A percentile compares a stretch with the other conserved stretches of the same genome.
phyloP scores from a whole-genome alignment of 306 rosid genomes.

The Cicer pinnatifidum region DNA sequence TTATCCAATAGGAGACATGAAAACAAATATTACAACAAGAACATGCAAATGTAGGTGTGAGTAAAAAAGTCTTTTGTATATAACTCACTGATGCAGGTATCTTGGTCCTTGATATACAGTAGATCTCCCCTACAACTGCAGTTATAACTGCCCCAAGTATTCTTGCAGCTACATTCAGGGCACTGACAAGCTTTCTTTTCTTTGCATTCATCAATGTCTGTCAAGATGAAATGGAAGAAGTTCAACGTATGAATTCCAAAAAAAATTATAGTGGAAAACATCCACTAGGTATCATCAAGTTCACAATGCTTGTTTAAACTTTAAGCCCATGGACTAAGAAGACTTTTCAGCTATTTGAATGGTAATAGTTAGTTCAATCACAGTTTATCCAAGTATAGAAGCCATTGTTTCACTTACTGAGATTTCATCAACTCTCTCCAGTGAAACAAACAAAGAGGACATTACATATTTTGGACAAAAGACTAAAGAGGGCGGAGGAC shows the following conservation, averaged over 20 bases:
- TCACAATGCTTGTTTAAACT: conserved; percentile 21
- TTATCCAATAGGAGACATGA: conserved; percentile 32
- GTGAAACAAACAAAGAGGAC: conserved; percentile 14
- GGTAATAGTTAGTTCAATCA: conserved; percentile 11
- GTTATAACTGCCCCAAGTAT: conserved; percentile 91
- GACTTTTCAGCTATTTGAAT: conserved; percentile 8
- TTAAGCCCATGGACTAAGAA: conserved; percentile 16
- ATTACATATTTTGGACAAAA: background rate
- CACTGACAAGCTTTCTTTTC: conserved; percentile 90
- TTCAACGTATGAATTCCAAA: conserved; percentile 24
- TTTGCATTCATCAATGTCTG: conserved; percentile 88
- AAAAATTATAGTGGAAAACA: conserved; percentile 17
- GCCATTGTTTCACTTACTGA: conserved; percentile 20
- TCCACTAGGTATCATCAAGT: conserved; percentile 17
- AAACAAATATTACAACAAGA: conserved; percentile 37
- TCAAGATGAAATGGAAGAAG: conserved; percentile 19
- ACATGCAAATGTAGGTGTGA: conserved; percentile 4
- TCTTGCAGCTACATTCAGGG: conserved; percentile 82
- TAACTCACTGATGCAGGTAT: conserved; percentile 90
- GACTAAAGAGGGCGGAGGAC: conserved; percentile 1
- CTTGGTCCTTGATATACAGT: conserved; percentile 82
- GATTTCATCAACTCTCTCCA: background rate
- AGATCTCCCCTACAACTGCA: conserved; percentile 82
- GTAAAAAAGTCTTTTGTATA: conserved; percentile 27
- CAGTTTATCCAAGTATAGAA: conserved; percentile 28